phyloP scores from a whole-genome alignment of 305 asterid species.

The Fraxinus latifolia region DNA sequence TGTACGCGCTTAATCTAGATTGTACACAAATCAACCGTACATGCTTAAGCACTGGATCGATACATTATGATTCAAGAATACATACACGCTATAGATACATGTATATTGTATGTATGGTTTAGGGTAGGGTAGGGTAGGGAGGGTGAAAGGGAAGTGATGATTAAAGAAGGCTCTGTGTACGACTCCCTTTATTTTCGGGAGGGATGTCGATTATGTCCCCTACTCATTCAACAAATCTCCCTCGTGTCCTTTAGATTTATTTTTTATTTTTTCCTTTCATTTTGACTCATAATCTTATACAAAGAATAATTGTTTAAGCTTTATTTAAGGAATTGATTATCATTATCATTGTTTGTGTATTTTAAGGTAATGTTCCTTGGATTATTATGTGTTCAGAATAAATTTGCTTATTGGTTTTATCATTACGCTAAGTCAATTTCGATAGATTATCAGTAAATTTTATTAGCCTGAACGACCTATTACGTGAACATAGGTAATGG shows the following conservation, averaged over 20 bases:
- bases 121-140: background rate
- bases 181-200: conserved; percentile 83
- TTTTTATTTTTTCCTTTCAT: background rate
- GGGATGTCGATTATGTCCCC: conserved; percentile 88
- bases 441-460: background rate
- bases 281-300: background rate
- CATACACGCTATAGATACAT: conserved; percentile 24
- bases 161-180: conserved; percentile 1
- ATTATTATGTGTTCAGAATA: background rate
- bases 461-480: background rate
- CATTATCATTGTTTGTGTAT: background rate
- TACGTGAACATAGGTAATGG: background rate
- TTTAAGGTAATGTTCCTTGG: background rate
- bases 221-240: conserved; percentile 64
- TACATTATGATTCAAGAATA: background rate
- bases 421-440: background rate
- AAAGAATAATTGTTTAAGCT: background rate
- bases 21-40: background rate
- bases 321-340: background rate
- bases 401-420: background rate
- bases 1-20: background rate
- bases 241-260: conserved; percentile 50
- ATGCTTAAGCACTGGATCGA: background rate
- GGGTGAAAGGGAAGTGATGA: background rate
- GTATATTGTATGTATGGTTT: conserved; percentile 31